These are phyloP conservation scores for Colletotrichum viniferum DNA, from an alignment of 2,329 filamentous ascomycete species.

Conservation along the genomic window DNA sequence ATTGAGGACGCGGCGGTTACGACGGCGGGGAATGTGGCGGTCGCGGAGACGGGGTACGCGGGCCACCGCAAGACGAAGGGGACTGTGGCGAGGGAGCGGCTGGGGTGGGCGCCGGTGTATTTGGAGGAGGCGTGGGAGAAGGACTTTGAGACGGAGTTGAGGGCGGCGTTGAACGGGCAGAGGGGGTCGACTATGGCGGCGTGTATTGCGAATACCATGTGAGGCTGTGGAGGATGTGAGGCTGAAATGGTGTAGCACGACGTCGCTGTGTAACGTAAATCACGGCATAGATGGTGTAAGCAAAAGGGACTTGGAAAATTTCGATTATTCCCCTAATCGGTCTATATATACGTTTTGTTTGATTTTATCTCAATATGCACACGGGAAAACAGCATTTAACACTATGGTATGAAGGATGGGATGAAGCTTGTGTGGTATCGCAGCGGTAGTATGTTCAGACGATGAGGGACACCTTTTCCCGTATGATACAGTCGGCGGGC, in stretches of 20 bases:
- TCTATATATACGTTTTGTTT: neutral
- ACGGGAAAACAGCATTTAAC: slow-evolving; percentile 2
- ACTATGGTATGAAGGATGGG: neutral
- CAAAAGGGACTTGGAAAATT: neutral
- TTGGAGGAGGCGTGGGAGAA: neutral
- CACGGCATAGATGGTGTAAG: neutral
- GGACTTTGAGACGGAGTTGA: slow-evolving; percentile 12
- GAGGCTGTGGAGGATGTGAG: neutral
- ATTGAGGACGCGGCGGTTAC: slow-evolving; percentile 15
- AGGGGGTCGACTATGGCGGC: neutral
- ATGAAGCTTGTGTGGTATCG: neutral
- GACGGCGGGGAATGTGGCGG: slow-evolving; percentile 4
- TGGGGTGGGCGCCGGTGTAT: neutral
- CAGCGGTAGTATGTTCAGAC: neutral
- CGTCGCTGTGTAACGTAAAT: neutral
- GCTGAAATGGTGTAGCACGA: neutral
- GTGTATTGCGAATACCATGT: slow-evolving; percentile 9
- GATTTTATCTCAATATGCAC: slow-evolving; percentile 11
- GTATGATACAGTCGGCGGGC: neutral
- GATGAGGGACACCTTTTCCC: neutral
- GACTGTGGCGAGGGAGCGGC: neutral
- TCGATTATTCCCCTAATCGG: neutral
- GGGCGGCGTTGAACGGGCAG: neutral
- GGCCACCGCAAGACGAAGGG: slow-evolving; percentile 1
- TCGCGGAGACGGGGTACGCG: slow-evolving; percentile 17